Percentiles rank a stretch among this genome's conserved stretches.
These are phyloP conservation scores for Priceomyces carsonii DNA, from an alignment of 805 yeast genomes.

Conservation along the genomic window DNA sequence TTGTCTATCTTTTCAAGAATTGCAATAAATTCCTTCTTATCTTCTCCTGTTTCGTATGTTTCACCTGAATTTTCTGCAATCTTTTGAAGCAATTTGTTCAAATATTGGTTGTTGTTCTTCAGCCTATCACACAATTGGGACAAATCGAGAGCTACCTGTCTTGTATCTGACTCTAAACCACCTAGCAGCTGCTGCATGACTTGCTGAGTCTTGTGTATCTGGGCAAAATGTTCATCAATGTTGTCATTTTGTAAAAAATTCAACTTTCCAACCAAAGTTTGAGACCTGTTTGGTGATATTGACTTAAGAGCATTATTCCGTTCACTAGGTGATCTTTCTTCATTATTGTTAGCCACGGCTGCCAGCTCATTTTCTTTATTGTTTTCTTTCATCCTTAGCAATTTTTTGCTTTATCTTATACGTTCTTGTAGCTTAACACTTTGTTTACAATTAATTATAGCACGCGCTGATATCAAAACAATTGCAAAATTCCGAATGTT, in stretches of 20 bases:
- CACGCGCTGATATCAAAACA: too few relatives aligned
- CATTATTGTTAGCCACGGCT: neutral
- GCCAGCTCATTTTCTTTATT: constrained; percentile 5
- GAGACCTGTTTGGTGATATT: constrained; percentile 26
- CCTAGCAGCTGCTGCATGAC: constrained; percentile 29
- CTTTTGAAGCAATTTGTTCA: constrained; percentile 34
- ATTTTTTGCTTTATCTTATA: too few relatives aligned
- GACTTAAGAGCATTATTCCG: constrained; percentile 20
- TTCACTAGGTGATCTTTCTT: constrained; percentile 7
- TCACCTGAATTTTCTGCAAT: constrained; percentile 36
- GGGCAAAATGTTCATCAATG: constrained; percentile 34
- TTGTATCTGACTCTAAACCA: constrained; percentile 31
- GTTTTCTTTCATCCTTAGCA: too few relatives aligned
- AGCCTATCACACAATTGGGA: constrained; percentile 38
- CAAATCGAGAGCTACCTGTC: constrained; percentile 37
- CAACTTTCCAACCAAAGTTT: constrained; percentile 21
- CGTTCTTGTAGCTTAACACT: too few relatives aligned
- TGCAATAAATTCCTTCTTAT: constrained; percentile 27
- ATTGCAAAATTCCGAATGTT: too few relatives aligned
- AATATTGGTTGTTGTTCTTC: constrained; percentile 40
- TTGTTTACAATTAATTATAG: too few relatives aligned
- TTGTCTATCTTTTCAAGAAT: constrained; percentile 20
- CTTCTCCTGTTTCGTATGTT: too few relatives aligned
- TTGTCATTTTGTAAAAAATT: constrained; percentile 33
- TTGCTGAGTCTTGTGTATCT: constrained; percentile 26